phyloP scores from a whole-genome alignment of 2,329 filamentous ascomycete species.

The Claviceps pusilla region DNA sequence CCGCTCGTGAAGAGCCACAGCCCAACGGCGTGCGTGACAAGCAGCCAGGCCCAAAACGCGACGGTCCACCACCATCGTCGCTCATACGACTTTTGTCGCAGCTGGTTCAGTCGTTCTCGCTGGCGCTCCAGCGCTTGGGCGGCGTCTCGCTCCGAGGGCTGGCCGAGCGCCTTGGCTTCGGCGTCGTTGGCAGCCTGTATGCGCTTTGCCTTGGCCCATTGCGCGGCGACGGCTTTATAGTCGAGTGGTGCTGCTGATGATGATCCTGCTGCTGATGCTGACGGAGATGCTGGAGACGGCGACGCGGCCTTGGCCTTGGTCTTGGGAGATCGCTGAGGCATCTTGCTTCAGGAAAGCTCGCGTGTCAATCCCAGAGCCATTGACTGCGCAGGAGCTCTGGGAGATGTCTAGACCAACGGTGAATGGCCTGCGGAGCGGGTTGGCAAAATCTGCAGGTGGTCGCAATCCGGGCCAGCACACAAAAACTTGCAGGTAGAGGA shows the following conservation, averaged over 20 bases:
- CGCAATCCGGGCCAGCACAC: background rate
- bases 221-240: conserved; percentile 36
- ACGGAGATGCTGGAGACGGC: conserved; percentile 6
- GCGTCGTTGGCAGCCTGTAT: conserved; percentile 30
- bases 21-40: conserved; percentile 62
- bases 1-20: conserved; percentile 89
- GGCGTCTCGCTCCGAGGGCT: conserved; percentile 18
- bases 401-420: background rate
- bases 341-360: conserved; percentile 9
- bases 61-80: conserved; percentile 42
- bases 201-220: conserved; percentile 39
- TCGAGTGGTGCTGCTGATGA: conserved; percentile 18
- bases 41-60: conserved; percentile 54
- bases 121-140: conserved; percentile 27
- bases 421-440: background rate
- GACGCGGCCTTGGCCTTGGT: conserved; percentile 12
- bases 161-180: conserved; percentile 14
- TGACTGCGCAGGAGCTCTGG: conserved; percentile 9
- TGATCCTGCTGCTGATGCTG: conserved; percentile 3
- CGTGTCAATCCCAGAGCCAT: conserved; percentile 13
- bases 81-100: conserved; percentile 35
- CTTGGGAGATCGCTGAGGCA: conserved; percentile 14
- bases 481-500: background rate
- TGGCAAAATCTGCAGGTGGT: background rate
- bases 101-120: conserved; percentile 31